These are phyloP conservation scores for Ordospora colligata DNA, from an alignment of 371 early-diverging fungal species.

Conservation along the genomic window DNA sequence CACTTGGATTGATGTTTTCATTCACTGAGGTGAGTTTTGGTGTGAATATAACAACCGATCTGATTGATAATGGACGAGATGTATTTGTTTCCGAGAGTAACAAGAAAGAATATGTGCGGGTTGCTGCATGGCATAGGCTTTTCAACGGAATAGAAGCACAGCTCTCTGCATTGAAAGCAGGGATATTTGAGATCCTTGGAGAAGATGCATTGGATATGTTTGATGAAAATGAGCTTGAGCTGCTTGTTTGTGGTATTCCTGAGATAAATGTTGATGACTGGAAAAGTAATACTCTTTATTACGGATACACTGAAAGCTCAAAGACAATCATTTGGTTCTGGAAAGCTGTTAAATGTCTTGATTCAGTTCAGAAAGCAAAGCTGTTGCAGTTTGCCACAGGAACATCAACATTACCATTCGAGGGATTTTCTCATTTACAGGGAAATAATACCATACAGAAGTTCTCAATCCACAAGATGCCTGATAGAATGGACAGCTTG, in stretches of 20 bases:
- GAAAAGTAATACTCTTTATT: constrained; percentile 89
- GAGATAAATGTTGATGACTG: constrained; percentile 97
- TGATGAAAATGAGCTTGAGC: constrained; percentile 91
- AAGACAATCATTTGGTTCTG: constrained; percentile 95
- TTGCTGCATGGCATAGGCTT: constrained; percentile 76
- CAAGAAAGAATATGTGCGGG: constrained; percentile 83
- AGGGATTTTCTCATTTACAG: constrained; percentile 82
- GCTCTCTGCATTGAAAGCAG: constrained; percentile 77
- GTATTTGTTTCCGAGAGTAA: constrained; percentile 84
- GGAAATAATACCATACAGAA: constrained; percentile 83
- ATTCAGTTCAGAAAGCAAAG: constrained; percentile 87
- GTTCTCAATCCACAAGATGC: constrained; percentile 87
- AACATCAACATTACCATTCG: constrained; percentile 87
- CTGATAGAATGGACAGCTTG: constrained; percentile 66
- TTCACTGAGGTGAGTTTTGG: constrained; percentile 86
- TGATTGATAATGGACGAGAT: constrained; percentile 77
- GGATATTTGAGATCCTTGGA: constrained; percentile 89
- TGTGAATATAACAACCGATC: constrained; percentile 69
- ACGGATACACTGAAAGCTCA: constrained; percentile 72
- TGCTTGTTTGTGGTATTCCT: constrained; percentile 87
- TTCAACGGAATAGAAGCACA: constrained; percentile 78
- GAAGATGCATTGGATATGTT: constrained; percentile 77
- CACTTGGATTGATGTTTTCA: constrained; percentile 83
- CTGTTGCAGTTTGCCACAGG: constrained; percentile 93
- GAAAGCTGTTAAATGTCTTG: constrained; percentile 89